These are phyloP conservation scores for Hypoxylon sp. DNA, from an alignment of 2,329 filamentous ascomycete genomes.

Conservation along the genomic window DNA sequence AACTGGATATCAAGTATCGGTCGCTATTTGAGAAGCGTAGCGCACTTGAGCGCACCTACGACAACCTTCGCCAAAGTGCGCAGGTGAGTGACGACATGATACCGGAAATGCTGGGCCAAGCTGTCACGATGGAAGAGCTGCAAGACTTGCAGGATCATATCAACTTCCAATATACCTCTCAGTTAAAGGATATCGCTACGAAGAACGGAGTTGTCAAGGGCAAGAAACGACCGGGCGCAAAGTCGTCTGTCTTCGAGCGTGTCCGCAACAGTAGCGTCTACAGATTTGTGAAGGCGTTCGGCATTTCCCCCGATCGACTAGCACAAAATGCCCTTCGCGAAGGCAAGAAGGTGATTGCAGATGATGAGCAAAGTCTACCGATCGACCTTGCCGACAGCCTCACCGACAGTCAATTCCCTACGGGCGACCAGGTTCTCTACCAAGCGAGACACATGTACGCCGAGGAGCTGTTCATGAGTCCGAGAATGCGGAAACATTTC, in stretches of 20 bases:
- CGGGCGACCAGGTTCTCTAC: constrained; percentile 75
- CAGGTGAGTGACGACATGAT: constrained; percentile 76
- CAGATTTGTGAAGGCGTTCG: constrained; percentile 85
- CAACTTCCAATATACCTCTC: constrained; percentile 87
- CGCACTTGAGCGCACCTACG: constrained; percentile 79
- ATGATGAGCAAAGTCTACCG: constrained; percentile 81
- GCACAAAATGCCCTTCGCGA: constrained; percentile 84
- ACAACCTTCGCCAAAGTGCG: constrained; percentile 70
- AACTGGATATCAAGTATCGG: constrained; percentile 93
- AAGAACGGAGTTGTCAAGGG: constrained; percentile 69
- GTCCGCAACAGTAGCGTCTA: constrained; percentile 83
- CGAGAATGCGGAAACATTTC: constrained; percentile 88
- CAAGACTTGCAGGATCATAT: constrained; percentile 97
- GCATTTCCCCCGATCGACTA: constrained; percentile 86
- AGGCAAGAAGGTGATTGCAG: constrained; percentile 80
- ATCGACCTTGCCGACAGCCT: constrained; percentile 87
- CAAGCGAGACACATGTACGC: constrained; percentile 88
- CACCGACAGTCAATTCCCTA: constrained; percentile 75
- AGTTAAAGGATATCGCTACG: constrained; percentile 80
- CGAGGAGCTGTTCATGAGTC: constrained; percentile 88
- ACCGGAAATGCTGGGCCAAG: constrained; percentile 80
- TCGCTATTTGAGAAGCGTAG: constrained; percentile 93
- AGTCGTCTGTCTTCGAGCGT: constrained; percentile 82
- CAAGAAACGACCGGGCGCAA: constrained; percentile 82
- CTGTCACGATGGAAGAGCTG: constrained; percentile 89